Evolutionary conservation across 441 rosid genomes (phyloP).

Genomic region (Croton laevigatus): DNA sequence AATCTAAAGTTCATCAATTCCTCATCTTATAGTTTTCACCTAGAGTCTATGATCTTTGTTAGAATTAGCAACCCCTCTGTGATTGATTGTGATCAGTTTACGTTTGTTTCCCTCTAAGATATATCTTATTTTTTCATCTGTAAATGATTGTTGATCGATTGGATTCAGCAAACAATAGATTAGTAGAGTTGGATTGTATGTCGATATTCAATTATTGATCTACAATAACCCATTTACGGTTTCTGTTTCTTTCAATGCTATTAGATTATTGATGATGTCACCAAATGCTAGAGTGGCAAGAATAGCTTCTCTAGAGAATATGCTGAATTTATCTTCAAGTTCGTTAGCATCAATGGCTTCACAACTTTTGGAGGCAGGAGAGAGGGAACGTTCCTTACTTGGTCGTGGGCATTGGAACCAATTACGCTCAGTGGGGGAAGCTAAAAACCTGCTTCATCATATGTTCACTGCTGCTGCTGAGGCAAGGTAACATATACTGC

Average conservation of each 20-base stretch:
- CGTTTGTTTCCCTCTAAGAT: not conserved
- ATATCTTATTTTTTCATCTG: not conserved
- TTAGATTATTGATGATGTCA: constrained; percentile 78
- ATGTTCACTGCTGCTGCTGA: constrained; percentile 88
- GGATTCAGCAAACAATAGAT: not conserved
- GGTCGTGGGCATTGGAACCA: constrained; percentile 98
- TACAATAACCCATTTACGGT: not conserved
- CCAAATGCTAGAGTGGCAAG: constrained; percentile 86
- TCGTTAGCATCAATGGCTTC: constrained; percentile 94
- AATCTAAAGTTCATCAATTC: constrained; percentile 16
- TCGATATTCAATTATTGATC: not conserved
- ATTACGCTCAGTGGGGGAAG: constrained; percentile 93
- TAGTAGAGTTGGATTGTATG: not conserved
- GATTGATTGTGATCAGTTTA: too few relatives aligned
- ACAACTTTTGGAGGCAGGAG: constrained; percentile 97
- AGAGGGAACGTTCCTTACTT: constrained; percentile 78
- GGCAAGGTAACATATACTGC: constrained; percentile 65
- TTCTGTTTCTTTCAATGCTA: constrained; percentile 11
- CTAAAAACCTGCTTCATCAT: constrained; percentile 90
- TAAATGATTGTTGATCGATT: not conserved
- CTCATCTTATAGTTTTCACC: not conserved
- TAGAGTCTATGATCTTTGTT: not conserved
- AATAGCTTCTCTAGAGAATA: constrained; percentile 84
- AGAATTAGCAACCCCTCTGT: too few relatives aligned
- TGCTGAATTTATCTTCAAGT: constrained; percentile 85